phyloP scores from a whole-genome alignment of 352 stramenopile genomes.

The Pythium biforme region DNA sequence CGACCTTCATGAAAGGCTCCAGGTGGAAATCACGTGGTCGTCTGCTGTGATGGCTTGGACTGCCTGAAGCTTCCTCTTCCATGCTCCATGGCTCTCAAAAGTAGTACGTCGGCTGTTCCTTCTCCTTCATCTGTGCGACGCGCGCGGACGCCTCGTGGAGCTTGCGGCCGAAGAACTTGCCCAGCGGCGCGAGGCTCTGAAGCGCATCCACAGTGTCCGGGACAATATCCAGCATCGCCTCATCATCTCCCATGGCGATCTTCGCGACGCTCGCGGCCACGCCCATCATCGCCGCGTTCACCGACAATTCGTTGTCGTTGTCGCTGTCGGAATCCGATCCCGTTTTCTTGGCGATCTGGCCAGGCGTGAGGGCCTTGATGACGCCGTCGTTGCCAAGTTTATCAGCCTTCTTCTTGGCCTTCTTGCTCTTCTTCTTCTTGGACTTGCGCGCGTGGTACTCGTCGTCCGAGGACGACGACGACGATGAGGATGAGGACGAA shows the following conservation, averaged over 20 bases:
- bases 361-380: slow-evolving; percentile 19
- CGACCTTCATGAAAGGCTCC: background rate
- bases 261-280: slow-evolving; percentile 14
- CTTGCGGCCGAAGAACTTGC: slow-evolving; percentile 24
- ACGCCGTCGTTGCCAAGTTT: background rate
- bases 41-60: no score
- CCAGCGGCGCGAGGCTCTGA: slow-evolving; percentile 22
- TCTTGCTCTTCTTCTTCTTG: slow-evolving; percentile 18
- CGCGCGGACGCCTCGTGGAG: slow-evolving; percentile 21
- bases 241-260: slow-evolving; percentile 4
- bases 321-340: background rate
- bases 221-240: background rate
- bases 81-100: background rate
- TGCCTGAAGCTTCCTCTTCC: no score
- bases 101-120: slow-evolving; percentile 23
- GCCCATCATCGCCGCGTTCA: slow-evolving; percentile 8
- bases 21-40: no score
- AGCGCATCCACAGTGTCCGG: slow-evolving; percentile 16
- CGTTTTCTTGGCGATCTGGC: slow-evolving; percentile 22
- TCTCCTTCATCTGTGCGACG: slow-evolving; percentile 16
- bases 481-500: slow-evolving; percentile 13
- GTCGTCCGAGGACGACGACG: slow-evolving; percentile 15
- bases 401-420: slow-evolving; percentile 4
- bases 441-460: slow-evolving; percentile 5
- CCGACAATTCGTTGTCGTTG: background rate